These are phyloP conservation scores for Penicillium oxalicum DNA, from an alignment of 2,329 filamentous ascomycete species.

Conservation along the genomic window DNA sequence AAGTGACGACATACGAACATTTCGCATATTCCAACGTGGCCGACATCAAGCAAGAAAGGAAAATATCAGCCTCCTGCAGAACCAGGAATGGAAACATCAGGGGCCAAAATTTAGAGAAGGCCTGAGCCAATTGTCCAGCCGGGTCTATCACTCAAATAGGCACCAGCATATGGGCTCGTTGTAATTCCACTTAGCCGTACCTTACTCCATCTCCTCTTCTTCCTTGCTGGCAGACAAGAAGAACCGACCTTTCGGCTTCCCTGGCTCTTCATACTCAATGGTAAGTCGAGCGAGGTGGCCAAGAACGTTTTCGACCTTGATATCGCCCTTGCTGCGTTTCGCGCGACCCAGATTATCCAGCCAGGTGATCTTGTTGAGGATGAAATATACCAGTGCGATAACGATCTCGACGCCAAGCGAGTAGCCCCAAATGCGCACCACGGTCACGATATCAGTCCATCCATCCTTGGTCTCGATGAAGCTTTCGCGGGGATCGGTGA, in stretches of 20 bases:
- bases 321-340: conserved; percentile 43
- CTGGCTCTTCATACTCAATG: conserved; percentile 46
- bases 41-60: no score
- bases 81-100: no score
- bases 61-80: no score
- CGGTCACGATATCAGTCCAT: conserved; percentile 53
- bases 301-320: conserved; percentile 48
- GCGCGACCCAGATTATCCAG: conserved; percentile 45
- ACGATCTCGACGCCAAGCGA: conserved; percentile 48
- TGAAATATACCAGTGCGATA: conserved; percentile 47
- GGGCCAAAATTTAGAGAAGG: no score
- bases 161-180: not conserved
- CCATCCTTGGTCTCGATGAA: conserved; percentile 44
- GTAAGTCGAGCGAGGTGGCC: conserved; percentile 45
- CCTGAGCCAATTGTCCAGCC: no score
- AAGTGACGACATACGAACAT: no score
- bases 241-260: conserved; percentile 40
- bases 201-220: conserved; percentile 40
- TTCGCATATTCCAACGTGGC: no score
- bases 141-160: no score
- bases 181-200: not conserved
- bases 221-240: conserved; percentile 39
- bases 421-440: conserved; percentile 48
- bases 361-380: conserved; percentile 42
- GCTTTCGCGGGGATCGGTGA: conserved; percentile 20